These are phyloP conservation scores for Saturnispora saitoi DNA, from an alignment of 805 yeast species.

Conservation along the genomic window DNA sequence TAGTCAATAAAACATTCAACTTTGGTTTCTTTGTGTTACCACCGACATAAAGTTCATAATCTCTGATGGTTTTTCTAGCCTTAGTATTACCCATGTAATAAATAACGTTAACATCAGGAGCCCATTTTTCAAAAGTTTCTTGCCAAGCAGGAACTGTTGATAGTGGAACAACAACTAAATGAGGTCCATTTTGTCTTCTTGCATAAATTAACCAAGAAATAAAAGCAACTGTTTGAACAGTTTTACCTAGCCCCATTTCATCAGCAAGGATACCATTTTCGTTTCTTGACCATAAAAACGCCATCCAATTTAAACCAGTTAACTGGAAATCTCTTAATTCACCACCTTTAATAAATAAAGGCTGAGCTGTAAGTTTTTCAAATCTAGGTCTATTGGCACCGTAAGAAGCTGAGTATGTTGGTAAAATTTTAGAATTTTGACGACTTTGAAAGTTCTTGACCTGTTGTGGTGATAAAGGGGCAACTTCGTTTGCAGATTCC, in stretches of 20 bases:
- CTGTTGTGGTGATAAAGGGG: slow-evolving; percentile 71
- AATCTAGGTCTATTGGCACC: slow-evolving; percentile 73
- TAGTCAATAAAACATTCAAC: slow-evolving; percentile 86
- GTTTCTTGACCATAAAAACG: slow-evolving; percentile 93
- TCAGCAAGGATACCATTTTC: slow-evolving; percentile 97
- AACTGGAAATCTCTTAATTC: slow-evolving; percentile 94
- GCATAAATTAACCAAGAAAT: slow-evolving; percentile 92
- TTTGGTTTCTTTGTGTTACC: slow-evolving; percentile 62
- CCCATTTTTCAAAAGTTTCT: slow-evolving; percentile 95
- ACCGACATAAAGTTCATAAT: slow-evolving; percentile 67
- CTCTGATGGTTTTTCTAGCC: slow-evolving; percentile 74
- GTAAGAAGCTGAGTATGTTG: slow-evolving; percentile 71
- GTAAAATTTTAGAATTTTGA: slow-evolving; percentile 74
- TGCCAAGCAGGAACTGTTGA: slow-evolving; percentile 99
- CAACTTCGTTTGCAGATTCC: slow-evolving; percentile 89
- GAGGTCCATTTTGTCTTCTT: slow-evolving; percentile 96
- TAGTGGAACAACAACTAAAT: slow-evolving; percentile 89
- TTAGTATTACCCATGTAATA: slow-evolving; percentile 88
- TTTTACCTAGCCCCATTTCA: slow-evolving; percentile 98
- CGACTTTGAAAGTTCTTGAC: slow-evolving; percentile 79
- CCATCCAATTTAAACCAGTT: slow-evolving; percentile 99
- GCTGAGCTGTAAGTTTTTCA: slow-evolving; percentile 80
- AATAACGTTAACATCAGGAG: slow-evolving; percentile 90
- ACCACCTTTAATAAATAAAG: slow-evolving; percentile 82
- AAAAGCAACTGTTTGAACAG: slow-evolving; percentile 93